Conservation (phyloP, 768 basidiomycete species). For the Amanita brunnescens region DNA sequence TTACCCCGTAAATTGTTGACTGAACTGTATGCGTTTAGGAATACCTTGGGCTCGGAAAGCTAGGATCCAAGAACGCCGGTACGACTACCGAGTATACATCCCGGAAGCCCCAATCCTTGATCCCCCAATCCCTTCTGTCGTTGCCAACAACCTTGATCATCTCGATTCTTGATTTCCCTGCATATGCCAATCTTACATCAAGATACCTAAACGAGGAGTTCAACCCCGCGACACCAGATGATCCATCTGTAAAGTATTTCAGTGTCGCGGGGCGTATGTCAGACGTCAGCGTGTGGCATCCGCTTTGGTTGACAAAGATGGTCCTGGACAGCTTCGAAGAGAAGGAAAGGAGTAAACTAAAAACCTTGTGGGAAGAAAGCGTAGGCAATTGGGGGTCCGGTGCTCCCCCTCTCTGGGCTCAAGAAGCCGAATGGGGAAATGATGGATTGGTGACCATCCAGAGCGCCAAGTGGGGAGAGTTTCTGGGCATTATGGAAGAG, state of each 20-base stretch:
- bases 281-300: conserved; percentile 74
- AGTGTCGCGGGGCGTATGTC: conserved; percentile 77
- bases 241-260: conserved; percentile 82
- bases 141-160: conserved; percentile 80
- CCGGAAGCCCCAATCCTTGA: not conserved
- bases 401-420: conserved; percentile 34
- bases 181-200: conserved; percentile 90
- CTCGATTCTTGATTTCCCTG: conserved; percentile 88
- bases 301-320: conserved; percentile 94
- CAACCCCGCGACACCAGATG: conserved; percentile 76
- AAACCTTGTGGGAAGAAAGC: conserved; percentile 27
- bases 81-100: not conserved
- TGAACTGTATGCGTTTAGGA: conserved; percentile 36
- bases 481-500: conserved; percentile 80
- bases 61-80: conserved; percentile 16
- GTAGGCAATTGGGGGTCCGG: conserved; percentile 11
- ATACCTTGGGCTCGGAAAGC: conserved; percentile 85
- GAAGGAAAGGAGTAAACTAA: conserved; percentile 38
- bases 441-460: conserved; percentile 91
- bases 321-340: conserved; percentile 83
- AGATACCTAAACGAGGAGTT: conserved; percentile 70
- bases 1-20: not conserved
- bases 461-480: conserved; percentile 94
- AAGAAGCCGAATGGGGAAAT: conserved; percentile 66
- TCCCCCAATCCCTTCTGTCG: conserved; percentile 41